These are phyloP conservation scores for Phyllostachys edulis DNA, from an alignment of 176 grass and related monocot species.

Conservation along the genomic window DNA sequence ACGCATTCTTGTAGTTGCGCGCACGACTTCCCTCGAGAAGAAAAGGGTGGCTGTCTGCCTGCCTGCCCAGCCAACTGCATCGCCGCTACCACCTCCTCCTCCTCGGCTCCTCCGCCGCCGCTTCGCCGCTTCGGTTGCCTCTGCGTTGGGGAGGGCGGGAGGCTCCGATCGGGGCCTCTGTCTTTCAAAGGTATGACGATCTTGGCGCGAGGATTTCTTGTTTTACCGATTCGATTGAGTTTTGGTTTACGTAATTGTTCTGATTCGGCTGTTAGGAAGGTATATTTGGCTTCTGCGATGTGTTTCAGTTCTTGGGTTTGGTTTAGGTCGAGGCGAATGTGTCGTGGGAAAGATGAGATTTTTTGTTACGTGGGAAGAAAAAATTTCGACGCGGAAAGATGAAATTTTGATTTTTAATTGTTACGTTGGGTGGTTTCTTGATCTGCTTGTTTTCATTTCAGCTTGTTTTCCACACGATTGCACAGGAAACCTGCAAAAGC, in stretches of 20 bases:
- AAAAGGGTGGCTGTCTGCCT: not conserved
- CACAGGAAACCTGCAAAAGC: not conserved
- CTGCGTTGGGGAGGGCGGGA: not conserved
- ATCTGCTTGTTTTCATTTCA: not conserved
- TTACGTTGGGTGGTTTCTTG: not conserved
- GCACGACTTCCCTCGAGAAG: constrained; percentile 32
- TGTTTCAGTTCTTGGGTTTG: not conserved
- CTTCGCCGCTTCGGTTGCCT: not conserved
- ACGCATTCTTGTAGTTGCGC: constrained; percentile 15
- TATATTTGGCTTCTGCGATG: not conserved
- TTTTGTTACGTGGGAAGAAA: not conserved
- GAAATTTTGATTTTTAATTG: not conserved
- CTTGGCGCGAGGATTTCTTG: not conserved
- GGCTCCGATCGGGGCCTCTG: constrained; percentile 6
- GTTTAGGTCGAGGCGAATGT: not conserved
- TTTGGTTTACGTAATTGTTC: not conserved
- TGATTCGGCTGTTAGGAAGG: not conserved
- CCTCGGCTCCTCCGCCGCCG: not conserved
- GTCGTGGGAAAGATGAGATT: not conserved
- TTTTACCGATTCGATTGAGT: not conserved
- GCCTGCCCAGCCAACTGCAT: constrained; percentile 15
- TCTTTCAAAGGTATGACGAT: constrained; percentile 34
- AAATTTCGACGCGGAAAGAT: not conserved
- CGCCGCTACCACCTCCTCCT: not conserved
- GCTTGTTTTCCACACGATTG: not conserved